These are phyloP conservation scores for Aspergillus sergii DNA, from an alignment of 2,329 filamentous ascomycete species.

Conservation along the genomic window DNA sequence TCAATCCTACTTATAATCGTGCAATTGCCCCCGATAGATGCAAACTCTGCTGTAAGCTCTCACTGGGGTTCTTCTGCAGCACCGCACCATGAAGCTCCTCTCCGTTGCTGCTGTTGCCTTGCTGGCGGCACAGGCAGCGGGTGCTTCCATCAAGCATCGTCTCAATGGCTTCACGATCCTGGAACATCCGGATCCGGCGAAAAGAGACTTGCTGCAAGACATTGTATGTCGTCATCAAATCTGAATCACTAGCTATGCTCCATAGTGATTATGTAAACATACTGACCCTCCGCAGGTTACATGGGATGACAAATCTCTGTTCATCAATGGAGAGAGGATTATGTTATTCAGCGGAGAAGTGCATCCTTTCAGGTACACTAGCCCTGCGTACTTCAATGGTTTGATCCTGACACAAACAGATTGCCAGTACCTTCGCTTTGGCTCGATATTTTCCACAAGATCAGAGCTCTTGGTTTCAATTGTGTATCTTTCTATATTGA, in stretches of 20 bases:
- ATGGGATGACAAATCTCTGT: slow-evolving; percentile 73
- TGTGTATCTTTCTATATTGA: slow-evolving; percentile 77
- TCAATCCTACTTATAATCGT: not conserved
- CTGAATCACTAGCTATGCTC: not conserved
- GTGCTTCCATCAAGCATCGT: slow-evolving; percentile 53
- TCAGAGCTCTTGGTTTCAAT: slow-evolving; percentile 79
- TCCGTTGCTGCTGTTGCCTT: slow-evolving; percentile 34
- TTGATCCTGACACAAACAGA: slow-evolving; percentile 33
- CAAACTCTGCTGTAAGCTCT: not conserved
- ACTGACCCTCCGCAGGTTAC: slow-evolving; percentile 51
- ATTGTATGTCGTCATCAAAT: not conserved
- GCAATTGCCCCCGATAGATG: not conserved
- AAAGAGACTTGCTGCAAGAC: slow-evolving; percentile 53
- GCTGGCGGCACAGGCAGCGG: slow-evolving; percentile 50
- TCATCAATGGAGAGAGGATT: slow-evolving; percentile 68
- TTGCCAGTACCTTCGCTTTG: slow-evolving; percentile 65
- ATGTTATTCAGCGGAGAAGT: slow-evolving; percentile 75
- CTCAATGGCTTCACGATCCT: slow-evolving; percentile 52
- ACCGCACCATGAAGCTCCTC: slow-evolving; percentile 43
- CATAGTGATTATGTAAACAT: not conserved
- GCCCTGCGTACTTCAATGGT: not conserved
- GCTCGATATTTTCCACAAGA: slow-evolving; percentile 78
- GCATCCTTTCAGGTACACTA: slow-evolving; percentile 63
- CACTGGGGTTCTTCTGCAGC: not conserved
- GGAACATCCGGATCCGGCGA: slow-evolving; percentile 40